A percentile compares a stretch with the other conserved stretches of the same genome.
These are phyloP conservation scores for Lasiosphaeriaceae sp. DNA, from an alignment of 495 filamentous ascomycete genomes.

Conservation along the genomic window DNA sequence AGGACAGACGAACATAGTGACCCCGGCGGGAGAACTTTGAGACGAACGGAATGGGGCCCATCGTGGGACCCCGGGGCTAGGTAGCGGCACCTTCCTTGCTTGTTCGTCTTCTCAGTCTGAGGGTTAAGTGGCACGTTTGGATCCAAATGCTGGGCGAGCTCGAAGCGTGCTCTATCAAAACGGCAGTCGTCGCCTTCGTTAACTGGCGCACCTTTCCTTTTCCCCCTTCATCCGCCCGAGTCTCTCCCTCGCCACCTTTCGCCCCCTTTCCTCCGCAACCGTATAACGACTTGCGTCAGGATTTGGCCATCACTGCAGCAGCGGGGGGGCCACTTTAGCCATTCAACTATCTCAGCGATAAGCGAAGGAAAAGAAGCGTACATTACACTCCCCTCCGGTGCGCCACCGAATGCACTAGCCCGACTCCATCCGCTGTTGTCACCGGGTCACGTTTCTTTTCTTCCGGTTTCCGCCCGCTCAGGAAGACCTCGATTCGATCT, in stretches of 20 bases:
- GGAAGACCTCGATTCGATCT: not conserved
- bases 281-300: not conserved
- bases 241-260: not conserved
- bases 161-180: not conserved
- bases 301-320: not conserved
- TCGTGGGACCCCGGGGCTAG: too few relatives aligned
- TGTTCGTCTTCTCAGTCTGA: not conserved
- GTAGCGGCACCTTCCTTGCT: too few relatives aligned
- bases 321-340: not conserved
- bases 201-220: not conserved
- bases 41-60: too few relatives aligned
- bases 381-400: not conserved
- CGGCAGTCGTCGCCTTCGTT: not conserved
- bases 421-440: not conserved
- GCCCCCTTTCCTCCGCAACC: not conserved
- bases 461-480: conserved; percentile 1
- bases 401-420: not conserved
- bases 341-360: not conserved
- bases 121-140: not conserved
- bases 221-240: not conserved
- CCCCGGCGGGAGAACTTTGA: too few relatives aligned
- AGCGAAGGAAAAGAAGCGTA: not conserved
- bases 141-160: not conserved
- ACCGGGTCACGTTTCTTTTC: not conserved
- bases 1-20: too few relatives aligned